Conservation (phyloP, 2,329 filamentous ascomycete genomes). For the Diaporthe aspalathi region DNA sequence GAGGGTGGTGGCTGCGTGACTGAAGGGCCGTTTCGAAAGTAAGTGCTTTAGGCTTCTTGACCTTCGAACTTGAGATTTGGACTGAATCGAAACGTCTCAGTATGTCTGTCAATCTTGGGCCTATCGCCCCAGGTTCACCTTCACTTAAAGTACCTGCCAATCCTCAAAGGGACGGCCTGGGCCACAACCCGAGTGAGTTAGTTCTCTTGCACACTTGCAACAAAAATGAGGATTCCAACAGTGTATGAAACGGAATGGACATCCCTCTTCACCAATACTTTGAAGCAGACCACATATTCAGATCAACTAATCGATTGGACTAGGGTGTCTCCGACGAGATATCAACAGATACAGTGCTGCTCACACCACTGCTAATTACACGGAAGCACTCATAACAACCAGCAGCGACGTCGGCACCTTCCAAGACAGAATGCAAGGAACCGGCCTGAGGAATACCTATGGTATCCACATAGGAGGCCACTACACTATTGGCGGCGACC, state of each 20-base stretch:
- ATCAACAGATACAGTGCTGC: constrained; percentile 25
- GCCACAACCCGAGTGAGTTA: constrained; percentile 19
- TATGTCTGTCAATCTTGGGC: constrained; percentile 22
- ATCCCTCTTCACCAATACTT: neutral
- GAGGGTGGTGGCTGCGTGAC: constrained; percentile 33
- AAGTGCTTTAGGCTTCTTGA: neutral
- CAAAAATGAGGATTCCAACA: neutral
- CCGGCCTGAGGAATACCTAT: neutral
- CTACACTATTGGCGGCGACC: constrained; percentile 17
- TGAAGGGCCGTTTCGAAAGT: constrained; percentile 27
- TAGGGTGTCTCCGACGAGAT: constrained; percentile 29
- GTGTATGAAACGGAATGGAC: too few species aligned
- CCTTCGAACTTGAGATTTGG: too few species aligned
- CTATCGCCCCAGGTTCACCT: neutral
- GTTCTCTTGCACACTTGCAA: neutral
- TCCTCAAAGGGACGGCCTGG: constrained; percentile 5
- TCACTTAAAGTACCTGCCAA: constrained; percentile 15
- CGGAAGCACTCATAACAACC: constrained; percentile 19
- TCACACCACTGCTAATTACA: constrained; percentile 21
- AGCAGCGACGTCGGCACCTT: constrained; percentile 6
- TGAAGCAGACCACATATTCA: neutral
- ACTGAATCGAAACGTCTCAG: neutral
- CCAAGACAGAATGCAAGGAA: constrained; percentile 17
- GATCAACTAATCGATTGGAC: neutral
- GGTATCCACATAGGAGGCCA: constrained; percentile 10